phyloP scores from a whole-genome alignment of 164 flowering plant genomes.

The Kingdonia uniflora region DNA sequence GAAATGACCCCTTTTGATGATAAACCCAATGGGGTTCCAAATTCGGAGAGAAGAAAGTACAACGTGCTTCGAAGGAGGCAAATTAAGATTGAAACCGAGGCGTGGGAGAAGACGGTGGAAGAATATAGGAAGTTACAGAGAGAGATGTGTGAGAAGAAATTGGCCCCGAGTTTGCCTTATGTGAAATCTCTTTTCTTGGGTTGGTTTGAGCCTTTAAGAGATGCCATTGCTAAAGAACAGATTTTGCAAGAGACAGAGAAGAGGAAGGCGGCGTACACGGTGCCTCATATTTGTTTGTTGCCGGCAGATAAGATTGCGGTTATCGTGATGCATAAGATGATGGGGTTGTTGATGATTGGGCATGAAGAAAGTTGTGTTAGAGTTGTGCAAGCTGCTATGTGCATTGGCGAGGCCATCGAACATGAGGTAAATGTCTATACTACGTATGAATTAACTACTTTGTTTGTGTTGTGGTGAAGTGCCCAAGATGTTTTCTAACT shows the following conservation, averaged over 20 bases:
- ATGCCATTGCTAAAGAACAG: conserved; percentile 65
- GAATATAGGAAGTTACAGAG: conserved; percentile 67
- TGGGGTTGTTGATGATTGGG: conserved; percentile 65
- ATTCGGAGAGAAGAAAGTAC: conserved; percentile 42
- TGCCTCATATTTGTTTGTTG: conserved; percentile 51
- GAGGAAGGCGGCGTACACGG: conserved; percentile 53
- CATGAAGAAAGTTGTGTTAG: conserved; percentile 47
- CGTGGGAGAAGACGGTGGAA: conserved; percentile 73
- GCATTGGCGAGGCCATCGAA: conserved; percentile 75
- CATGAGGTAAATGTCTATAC: conserved; percentile 54
- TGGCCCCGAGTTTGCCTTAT: conserved; percentile 83
- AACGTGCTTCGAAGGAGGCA: conserved; percentile 61
- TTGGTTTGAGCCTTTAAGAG: conserved; percentile 84
- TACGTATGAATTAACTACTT: too few relatives aligned
- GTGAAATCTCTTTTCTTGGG: conserved; percentile 63
- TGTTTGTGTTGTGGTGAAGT: too few relatives aligned
- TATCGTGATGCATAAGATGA: conserved; percentile 93
- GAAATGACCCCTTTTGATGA: conserved; percentile 19
- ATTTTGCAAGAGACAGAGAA: conserved; percentile 24
- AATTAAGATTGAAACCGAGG: conserved; percentile 72
- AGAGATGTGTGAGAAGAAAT: conserved; percentile 69
- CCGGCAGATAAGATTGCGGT: conserved; percentile 88
- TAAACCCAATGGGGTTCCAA: conserved; percentile 7
- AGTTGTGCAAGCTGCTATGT: conserved; percentile 72
- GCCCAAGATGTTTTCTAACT: too few relatives aligned